A percentile compares a stretch with the other conserved stretches of the same genome.
These are phyloP conservation scores for Cryphonectria japonica DNA, from an alignment of 2,329 filamentous ascomycete genomes.

Conservation along the genomic window DNA sequence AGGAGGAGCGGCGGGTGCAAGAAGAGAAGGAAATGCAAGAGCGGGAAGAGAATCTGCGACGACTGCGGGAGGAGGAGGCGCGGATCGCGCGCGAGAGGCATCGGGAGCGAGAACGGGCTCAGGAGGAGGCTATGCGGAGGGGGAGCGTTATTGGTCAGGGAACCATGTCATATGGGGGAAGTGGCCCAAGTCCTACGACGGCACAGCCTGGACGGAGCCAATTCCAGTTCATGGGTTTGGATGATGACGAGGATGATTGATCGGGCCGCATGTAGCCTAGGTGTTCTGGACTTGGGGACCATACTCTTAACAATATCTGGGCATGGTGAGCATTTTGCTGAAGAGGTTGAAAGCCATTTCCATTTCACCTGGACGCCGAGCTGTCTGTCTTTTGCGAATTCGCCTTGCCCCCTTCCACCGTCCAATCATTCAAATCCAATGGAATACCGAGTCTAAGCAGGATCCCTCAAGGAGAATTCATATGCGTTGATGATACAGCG, in stretches of 20 bases:
- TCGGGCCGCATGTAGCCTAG: neutral
- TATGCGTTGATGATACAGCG: constrained; percentile 24
- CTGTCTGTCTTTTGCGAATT: constrained; percentile 7
- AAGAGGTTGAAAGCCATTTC: constrained; percentile 5
- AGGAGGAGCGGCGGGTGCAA: constrained; percentile 55
- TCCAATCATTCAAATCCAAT: constrained; percentile 8
- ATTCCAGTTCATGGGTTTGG: constrained; percentile 59
- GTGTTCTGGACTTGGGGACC: neutral
- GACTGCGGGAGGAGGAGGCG: constrained; percentile 51
- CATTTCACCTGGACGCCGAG: constrained; percentile 19
- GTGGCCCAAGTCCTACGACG: constrained; percentile 29
- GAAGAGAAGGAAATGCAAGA: constrained; percentile 46
- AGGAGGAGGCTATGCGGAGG: constrained; percentile 44
- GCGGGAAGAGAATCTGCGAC: constrained; percentile 41
- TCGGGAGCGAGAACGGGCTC: constrained; percentile 48
- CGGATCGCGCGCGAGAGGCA: constrained; percentile 51
- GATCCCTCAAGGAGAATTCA: neutral
- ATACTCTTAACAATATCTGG: neutral
- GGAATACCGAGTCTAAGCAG: neutral
- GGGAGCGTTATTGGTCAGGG: constrained; percentile 30
- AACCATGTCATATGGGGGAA: constrained; percentile 26
- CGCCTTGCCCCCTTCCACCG: neutral
- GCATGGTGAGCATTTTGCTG: neutral
- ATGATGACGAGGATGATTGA: constrained; percentile 51
- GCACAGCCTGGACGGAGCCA: constrained; percentile 50